phyloP scores from a whole-genome alignment of 1,139 yeast species.

The Zhuliangozyma blackwelliae region DNA sequence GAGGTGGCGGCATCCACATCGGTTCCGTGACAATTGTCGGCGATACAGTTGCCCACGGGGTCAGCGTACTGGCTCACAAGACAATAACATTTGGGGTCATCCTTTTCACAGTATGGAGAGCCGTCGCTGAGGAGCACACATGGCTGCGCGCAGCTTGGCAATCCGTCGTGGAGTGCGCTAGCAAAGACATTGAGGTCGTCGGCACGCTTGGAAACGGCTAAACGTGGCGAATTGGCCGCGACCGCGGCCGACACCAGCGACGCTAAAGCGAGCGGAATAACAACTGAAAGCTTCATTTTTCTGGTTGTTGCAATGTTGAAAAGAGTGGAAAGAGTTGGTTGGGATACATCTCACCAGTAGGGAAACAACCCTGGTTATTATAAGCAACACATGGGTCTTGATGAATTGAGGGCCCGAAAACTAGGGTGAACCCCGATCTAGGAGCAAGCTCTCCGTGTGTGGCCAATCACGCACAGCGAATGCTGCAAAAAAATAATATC shows the following conservation, averaged over 20 bases:
- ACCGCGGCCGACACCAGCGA: conserved; percentile 4
- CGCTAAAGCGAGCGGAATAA: conserved; percentile 6
- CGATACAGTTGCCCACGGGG: conserved; percentile 27
- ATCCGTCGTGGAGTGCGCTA: conserved; percentile 23
- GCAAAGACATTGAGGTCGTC: conserved; percentile 31
- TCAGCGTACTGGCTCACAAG: conserved; percentile 29
- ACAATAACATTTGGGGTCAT: conserved; percentile 38
- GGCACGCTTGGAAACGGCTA: conserved; percentile 16
- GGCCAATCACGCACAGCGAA: too few relatives aligned
- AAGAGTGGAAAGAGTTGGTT: too few relatives aligned
- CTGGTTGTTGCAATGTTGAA: too few relatives aligned
- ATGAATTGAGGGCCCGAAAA: too few relatives aligned
- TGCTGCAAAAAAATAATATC: too few relatives aligned
- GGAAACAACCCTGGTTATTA: too few relatives aligned
- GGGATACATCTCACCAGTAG: too few relatives aligned
- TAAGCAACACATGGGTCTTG: too few relatives aligned
- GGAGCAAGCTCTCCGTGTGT: too few relatives aligned
- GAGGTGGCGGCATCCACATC: conserved; percentile 36
- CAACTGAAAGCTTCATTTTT: conserved; percentile 2
- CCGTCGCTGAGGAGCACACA: conserved; percentile 4
- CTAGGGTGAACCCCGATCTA: too few relatives aligned
- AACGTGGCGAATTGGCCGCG: not conserved
- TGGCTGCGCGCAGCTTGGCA: conserved; percentile 23
- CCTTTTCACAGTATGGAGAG: conserved; percentile 23
- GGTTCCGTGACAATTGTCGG: conserved; percentile 25